Evolutionary conservation across 129 eudicot genomes (phyloP).

Genomic region (Sambucus nigra): DNA sequence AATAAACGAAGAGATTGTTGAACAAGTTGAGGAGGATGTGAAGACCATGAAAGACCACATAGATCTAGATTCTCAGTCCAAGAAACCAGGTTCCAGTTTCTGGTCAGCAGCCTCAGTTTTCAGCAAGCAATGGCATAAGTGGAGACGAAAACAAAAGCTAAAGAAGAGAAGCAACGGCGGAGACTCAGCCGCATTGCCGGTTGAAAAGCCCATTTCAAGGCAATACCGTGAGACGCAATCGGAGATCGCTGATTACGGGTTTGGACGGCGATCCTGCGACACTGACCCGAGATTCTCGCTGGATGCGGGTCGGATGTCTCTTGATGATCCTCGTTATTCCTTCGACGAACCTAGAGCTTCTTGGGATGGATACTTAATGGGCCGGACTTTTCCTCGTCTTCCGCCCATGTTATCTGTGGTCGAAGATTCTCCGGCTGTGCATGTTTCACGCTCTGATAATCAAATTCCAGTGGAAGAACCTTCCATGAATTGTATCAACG

Average conservation of each 20-base stretch:
- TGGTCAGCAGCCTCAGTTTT: slow-evolving; percentile 93
- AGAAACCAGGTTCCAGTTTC: slow-evolving; percentile 42
- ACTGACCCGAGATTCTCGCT: slow-evolving; percentile 80
- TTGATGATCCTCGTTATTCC: slow-evolving; percentile 78
- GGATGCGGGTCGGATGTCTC: slow-evolving; percentile 77
- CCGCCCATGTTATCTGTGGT: slow-evolving; percentile 85
- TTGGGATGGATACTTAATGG: slow-evolving; percentile 81
- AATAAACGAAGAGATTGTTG: slow-evolving; percentile 16
- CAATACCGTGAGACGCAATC: slow-evolving; percentile 71
- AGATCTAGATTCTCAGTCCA: slow-evolving; percentile 56
- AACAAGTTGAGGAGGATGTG: slow-evolving; percentile 8
- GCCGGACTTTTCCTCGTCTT: slow-evolving; percentile 57
- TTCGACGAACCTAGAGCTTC: slow-evolving; percentile 96
- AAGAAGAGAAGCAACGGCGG: slow-evolving; percentile 39
- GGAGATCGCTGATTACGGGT: slow-evolving; percentile 89
- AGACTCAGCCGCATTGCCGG: slow-evolving; percentile 44
- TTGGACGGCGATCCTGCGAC: slow-evolving; percentile 86
- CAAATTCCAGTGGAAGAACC: slow-evolving; percentile 58
- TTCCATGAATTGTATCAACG: slow-evolving; percentile 17
- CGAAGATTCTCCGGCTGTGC: slow-evolving; percentile 51
- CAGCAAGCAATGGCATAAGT: slow-evolving; percentile 74
- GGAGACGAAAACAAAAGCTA: slow-evolving; percentile 69
- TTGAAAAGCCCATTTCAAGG: slow-evolving; percentile 48
- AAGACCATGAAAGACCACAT: slow-evolving; percentile 78
- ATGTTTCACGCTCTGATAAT: slow-evolving; percentile 42